Percentiles rank a stretch among this genome's conserved stretches.
Conservation (phyloP, 106 monocot genomes). For the Apostasia ramifera region DNA sequence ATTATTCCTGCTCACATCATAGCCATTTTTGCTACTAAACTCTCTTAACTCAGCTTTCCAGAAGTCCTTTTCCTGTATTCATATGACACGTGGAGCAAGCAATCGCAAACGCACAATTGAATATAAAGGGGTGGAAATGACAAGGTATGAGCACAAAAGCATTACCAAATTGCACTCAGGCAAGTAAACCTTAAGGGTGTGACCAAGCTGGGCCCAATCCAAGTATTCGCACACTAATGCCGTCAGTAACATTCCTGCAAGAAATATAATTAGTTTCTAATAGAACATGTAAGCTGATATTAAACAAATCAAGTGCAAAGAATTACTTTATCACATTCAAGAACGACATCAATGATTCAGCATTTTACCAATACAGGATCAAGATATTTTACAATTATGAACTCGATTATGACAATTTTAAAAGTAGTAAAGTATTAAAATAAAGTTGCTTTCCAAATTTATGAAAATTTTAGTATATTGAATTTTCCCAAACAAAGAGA, state of each 20-base stretch:
- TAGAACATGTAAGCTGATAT: too few relatives aligned
- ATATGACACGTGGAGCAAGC: background rate
- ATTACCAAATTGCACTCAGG: slow-evolving; percentile 63
- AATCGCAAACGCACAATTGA: too few relatives aligned
- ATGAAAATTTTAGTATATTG: too few relatives aligned
- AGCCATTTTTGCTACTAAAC: slow-evolving; percentile 51
- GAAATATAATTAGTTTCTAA: background rate
- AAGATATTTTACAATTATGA: too few relatives aligned
- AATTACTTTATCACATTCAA: too few relatives aligned
- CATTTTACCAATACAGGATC: too few relatives aligned
- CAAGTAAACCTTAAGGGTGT: slow-evolving; percentile 55
- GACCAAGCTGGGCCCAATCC: slow-evolving; percentile 51
- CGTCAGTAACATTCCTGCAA: slow-evolving; percentile 48
- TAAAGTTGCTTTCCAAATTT: too few relatives aligned
- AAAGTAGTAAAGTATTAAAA: too few relatives aligned
- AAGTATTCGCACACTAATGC: slow-evolving; percentile 50
- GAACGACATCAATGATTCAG: too few relatives aligned
- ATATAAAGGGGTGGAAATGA: slow-evolving; percentile 3
- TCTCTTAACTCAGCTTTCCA: slow-evolving; percentile 57
- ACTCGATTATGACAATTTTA: too few relatives aligned
- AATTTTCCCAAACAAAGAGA: too few relatives aligned
- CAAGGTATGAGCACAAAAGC: slow-evolving; percentile 1
- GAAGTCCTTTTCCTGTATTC: slow-evolving; percentile 43
- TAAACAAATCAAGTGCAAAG: too few relatives aligned
- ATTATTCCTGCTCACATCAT: slow-evolving; percentile 36